phyloP scores from a whole-genome alignment of 2,329 filamentous ascomycete genomes.

The Seiridium unicorne region DNA sequence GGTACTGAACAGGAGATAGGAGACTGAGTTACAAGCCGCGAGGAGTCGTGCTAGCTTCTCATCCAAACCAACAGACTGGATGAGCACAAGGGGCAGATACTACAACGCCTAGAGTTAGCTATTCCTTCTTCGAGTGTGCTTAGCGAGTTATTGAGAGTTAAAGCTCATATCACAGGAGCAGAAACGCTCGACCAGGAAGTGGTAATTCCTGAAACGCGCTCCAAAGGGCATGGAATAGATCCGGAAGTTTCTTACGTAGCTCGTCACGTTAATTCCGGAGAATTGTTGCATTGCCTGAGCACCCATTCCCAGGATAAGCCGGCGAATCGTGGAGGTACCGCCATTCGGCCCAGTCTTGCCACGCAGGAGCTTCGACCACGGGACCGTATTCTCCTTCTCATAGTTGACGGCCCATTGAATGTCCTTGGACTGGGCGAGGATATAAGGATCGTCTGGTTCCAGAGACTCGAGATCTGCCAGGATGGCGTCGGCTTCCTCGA shows the following conservation, averaged over 20 bases:
- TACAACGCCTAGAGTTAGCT: neutral
- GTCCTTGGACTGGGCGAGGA: constrained; percentile 23
- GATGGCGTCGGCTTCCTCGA: constrained; percentile 27
- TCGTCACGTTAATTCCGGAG: constrained; percentile 34
- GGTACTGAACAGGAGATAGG: constrained; percentile 26
- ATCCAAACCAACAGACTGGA: constrained; percentile 47
- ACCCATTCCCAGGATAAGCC: constrained; percentile 49
- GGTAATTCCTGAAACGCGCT: too few relatives aligned
- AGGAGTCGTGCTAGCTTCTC: constrained; percentile 49
- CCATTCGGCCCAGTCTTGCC: constrained; percentile 40
- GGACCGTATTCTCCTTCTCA: constrained; percentile 40
- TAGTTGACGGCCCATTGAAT: constrained; percentile 29
- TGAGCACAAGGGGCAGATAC: constrained; percentile 47
- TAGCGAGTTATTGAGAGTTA: neutral
- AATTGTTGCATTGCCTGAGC: constrained; percentile 32
- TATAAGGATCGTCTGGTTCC: constrained; percentile 19
- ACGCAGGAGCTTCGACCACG: constrained; percentile 47
- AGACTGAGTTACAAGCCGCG: constrained; percentile 42
- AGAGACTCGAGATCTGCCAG: constrained; percentile 24
- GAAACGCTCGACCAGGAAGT: too few relatives aligned
- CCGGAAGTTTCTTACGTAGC: constrained; percentile 14
- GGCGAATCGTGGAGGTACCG: constrained; percentile 47
- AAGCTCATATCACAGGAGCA: too few relatives aligned
- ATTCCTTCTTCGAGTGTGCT: neutral
- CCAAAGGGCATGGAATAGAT: neutral